phyloP scores from a whole-genome alignment of 2,329 filamentous ascomycete genomes.

The Exophiala mesophila region DNA sequence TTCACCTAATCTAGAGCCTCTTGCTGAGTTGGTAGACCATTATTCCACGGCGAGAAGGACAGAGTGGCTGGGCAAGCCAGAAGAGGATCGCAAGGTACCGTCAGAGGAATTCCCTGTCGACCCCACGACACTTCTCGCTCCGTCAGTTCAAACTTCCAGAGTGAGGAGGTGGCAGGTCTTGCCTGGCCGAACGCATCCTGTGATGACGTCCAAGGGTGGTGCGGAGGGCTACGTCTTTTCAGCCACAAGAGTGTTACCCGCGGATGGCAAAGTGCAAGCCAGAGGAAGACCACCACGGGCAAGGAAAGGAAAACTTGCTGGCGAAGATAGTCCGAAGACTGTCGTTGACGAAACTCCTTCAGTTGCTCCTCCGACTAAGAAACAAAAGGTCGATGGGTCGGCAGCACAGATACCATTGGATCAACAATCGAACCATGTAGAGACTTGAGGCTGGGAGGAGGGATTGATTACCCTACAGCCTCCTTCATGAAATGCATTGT shows the following conservation, averaged over 20 bases:
- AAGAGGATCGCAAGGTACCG: constrained; percentile 17
- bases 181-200: constrained; percentile 82
- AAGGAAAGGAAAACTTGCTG: constrained; percentile 32
- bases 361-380: constrained; percentile 23
- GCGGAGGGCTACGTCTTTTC: constrained; percentile 89
- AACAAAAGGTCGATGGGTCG: constrained; percentile 9
- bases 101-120: constrained; percentile 78
- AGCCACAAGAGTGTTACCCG: constrained; percentile 72
- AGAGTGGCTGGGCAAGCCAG: constrained; percentile 52
- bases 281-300: constrained; percentile 56
- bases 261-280: constrained; percentile 70
- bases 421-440: neutral
- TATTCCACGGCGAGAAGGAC: constrained; percentile 76
- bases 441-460: too few relatives aligned
- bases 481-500: too few relatives aligned
- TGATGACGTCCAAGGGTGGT: constrained; percentile 86
- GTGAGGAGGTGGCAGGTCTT: constrained; percentile 84
- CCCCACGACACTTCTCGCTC: constrained; percentile 74
- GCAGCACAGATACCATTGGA: neutral
- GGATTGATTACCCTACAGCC: too few relatives aligned
- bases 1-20: constrained; percentile 71
- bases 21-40: constrained; percentile 71
- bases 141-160: constrained; percentile 73
- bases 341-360: too few relatives aligned
- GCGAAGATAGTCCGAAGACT: neutral